Percentiles rank a stretch among this genome's conserved stretches.
Conservation (phyloP, 805 yeast species). For the Kazachstania martiniae region DNA sequence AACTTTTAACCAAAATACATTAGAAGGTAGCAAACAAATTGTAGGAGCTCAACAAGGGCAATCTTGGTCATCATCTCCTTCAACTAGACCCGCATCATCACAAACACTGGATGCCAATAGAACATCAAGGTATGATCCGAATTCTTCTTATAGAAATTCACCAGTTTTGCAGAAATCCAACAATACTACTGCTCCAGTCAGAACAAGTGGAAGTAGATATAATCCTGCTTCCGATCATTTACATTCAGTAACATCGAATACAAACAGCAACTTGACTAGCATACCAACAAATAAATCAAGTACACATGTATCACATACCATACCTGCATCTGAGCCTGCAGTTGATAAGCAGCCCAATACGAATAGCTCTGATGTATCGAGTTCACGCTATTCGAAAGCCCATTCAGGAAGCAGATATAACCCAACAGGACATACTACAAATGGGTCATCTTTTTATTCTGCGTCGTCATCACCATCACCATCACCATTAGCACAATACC, state of each 20-base stretch:
- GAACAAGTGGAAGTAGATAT: no score
- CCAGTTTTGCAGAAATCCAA: no score
- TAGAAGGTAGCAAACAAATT: no score
- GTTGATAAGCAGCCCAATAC: background rate
- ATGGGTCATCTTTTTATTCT: background rate
- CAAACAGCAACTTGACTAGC: no score
- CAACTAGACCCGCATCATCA: background rate
- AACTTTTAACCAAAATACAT: background rate
- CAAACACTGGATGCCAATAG: conserved; percentile 4
- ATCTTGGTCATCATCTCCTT: no score
- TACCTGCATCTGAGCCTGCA: background rate
- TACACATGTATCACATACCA: conserved; percentile 1
- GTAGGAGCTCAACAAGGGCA: no score
- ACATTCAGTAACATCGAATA: no score
- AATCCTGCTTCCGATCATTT: no score
- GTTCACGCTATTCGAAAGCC: conserved; percentile 7
- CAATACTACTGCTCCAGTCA: no score
- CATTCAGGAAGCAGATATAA: conserved; percentile 21
- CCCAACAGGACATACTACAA: conserved; percentile 8
- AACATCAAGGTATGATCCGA: conserved; percentile 24
- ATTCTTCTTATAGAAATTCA: no score
- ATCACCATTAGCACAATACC: no score
- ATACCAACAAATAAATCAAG: no score
- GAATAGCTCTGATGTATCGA: background rate
- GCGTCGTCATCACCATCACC: conserved; percentile 1